Base-by-base conservation (phyloP, 352 stramenopile genomes). In the Pythium grandisporangium region DNA sequence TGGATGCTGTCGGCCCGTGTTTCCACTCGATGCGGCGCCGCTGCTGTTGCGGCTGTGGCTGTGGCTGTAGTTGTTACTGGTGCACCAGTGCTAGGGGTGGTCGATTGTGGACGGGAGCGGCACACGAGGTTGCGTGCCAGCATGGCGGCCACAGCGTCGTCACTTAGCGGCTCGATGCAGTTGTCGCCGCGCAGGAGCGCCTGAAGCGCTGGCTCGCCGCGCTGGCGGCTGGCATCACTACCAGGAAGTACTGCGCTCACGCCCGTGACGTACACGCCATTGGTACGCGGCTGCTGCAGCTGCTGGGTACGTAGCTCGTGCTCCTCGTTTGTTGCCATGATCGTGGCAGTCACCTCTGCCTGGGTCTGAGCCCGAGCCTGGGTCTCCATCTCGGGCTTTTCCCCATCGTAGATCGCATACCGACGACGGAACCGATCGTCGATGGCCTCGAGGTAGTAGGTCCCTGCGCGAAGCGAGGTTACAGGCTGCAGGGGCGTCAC, bases 381-480 rank as follows among this genome's bases (percentile, higher is more conserved):
- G n/a, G n/a, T n/a, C n/a, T n/a, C n/a, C n/a, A n/a, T n/a, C n/a
- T n/a, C n/a, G 10, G 27, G 44, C 30, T 20, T 47, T 40, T 30
- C 57, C 10, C 10, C 10, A 0, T 8, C 8, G 32, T 71, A 67
- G 36, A 78, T 59, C 21, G 70, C 79, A 64, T 98, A 98, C 16
- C 70, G 81, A 46, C 94, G 72, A 12, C 76, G 71, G 51, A 80
- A 95, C 63, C 84, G 83, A 6, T 75, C 74, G 47, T 98, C 83
- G 47, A 98, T 94, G n/a, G 58, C 56, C 33, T 84, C 79, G 11
- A 98, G 72, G 53, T 95, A 97, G 65, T 93, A 98, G 2, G 89
- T 82, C 37, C 87, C 92, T 14, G 65, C 61, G 37, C 66, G 71
- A 29, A 96, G 64, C 11, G 63, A 64, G 14, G 66, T 37, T 24